Evolutionary conservation across 495 filamentous ascomycete genomes (phyloP), one percentile per base, ranked within the genome.

Genomic region (Cairneyella variabilis): DNA sequence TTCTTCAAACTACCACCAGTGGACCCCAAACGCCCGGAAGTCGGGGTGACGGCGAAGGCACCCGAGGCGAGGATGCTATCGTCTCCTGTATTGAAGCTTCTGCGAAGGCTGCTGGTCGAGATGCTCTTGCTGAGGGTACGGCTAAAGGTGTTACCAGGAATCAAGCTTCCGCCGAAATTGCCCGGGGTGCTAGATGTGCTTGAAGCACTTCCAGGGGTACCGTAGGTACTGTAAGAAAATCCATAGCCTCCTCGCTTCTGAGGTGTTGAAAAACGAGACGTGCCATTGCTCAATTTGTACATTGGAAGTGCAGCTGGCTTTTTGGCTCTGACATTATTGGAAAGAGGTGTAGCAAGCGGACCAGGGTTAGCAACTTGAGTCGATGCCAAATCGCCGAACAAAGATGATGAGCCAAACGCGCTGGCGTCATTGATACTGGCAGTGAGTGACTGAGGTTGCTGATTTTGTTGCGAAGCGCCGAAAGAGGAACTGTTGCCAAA

Each of bases 211-310:
- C 79, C 78, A 3, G 91, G 90, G 8, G 86, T 90, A 22, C 86
- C 88, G 61, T 93, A 95, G 22, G 83, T 89, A 50, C 89, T 95
- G 67, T 95, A 95, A 6, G 85, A 87, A 68, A 96, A 95, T 7
- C 91, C 91, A 65, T 84, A 96, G 2, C 87, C 88, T 41, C 51
- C 44, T 46, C 77, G 75, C 64, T 86, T 89, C 50, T 88, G 86
- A 3, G 93, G 93, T 2, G 91, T 96, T 22, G 85, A 74, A 20
- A 90, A 78, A 22, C 89, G 83, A 28, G 86, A 83, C 43, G 88
- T 80, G 27, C 79, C 82, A 1, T 90, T 90, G 21, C 87, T 93
- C 56, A 97, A 81, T 67, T 89, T 93, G 71, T 95, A 91, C 59
- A 91, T 82, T 6, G 95, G 93, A 50, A 96, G 66, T 25, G 86